A percentile compares a stretch with the other conserved stretches of the same genome.
phyloP scores from a whole-genome alignment of 192 early-diverging fungal genomes.

The Kappamyces sp. region DNA sequence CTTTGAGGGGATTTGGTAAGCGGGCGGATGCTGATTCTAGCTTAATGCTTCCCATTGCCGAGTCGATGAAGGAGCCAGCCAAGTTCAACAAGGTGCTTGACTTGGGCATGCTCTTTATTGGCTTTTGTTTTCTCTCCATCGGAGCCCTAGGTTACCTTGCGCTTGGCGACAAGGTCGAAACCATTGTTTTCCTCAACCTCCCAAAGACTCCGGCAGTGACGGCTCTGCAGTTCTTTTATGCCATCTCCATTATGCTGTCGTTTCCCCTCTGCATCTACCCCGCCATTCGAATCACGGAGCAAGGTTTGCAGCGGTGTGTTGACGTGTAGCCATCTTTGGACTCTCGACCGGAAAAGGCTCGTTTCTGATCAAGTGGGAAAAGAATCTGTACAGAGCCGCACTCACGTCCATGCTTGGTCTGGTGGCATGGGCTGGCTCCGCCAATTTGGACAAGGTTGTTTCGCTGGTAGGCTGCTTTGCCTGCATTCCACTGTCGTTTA shows the following conservation, averaged over 20 bases:
- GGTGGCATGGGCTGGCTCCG: constrained; percentile 70
- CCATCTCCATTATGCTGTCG: constrained; percentile 87
- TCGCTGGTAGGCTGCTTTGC: constrained; percentile 76
- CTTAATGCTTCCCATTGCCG: constrained; percentile 74
- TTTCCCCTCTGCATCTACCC: constrained; percentile 92
- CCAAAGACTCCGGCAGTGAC: constrained; percentile 63
- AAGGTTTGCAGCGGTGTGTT: constrained; percentile 23
- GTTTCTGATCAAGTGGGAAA: constrained; percentile 73
- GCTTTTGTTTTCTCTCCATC: constrained; percentile 70
- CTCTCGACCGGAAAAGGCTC: constrained; percentile 69
- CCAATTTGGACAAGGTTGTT: constrained; percentile 76
- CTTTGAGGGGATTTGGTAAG: constrained; percentile 78
- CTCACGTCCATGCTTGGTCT: constrained; percentile 62
- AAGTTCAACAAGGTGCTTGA: constrained; percentile 81
- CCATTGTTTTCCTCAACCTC: constrained; percentile 84
- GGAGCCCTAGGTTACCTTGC: constrained; percentile 79
- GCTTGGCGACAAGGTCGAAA: constrained; percentile 77
- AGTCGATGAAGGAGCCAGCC: constrained; percentile 87
- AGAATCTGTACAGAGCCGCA: constrained; percentile 72
- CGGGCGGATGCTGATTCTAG: neutral
- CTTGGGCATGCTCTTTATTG: constrained; percentile 70
- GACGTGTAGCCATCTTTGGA: constrained; percentile 54
- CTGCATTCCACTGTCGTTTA: constrained; percentile 67
- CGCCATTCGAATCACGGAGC: constrained; percentile 87
- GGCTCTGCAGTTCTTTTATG: constrained; percentile 77